These are phyloP conservation scores for Colletotrichum scovillei DNA, from an alignment of 2,329 filamentous ascomycete genomes.

Conservation along the genomic window DNA sequence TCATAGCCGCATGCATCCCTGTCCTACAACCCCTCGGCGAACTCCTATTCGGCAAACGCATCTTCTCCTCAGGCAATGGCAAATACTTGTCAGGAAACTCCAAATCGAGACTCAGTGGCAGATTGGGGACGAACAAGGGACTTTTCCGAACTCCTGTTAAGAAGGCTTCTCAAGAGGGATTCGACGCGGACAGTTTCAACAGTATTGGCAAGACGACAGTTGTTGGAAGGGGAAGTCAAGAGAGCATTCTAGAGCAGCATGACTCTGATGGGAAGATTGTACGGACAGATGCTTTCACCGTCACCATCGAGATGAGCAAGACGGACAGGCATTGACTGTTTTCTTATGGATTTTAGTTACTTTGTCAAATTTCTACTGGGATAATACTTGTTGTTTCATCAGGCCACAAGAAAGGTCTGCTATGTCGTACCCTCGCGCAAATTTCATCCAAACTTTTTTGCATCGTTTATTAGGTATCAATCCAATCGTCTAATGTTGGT, in stretches of 20 bases:
- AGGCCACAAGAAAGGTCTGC: too few species aligned
- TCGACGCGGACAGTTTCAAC: neutral
- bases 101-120: neutral
- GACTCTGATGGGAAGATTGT: neutral
- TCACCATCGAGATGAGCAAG: neutral
- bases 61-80: slow-evolving; percentile 14
- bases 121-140: neutral
- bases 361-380: neutral
- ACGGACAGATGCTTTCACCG: neutral
- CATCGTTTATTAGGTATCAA: too few species aligned
- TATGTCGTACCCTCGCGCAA: too few species aligned
- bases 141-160: neutral
- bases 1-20: slow-evolving; percentile 49
- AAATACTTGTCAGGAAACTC: neutral
- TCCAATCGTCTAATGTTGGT: too few species aligned
- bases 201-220: neutral
- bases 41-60: slow-evolving; percentile 21
- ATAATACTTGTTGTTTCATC: neutral
- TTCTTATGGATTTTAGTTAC: neutral
- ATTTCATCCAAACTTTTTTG: too few species aligned
- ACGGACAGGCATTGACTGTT: neutral
- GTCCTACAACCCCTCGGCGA: slow-evolving; percentile 45
- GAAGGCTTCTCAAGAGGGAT: neutral
- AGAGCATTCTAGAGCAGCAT: neutral
- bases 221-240: neutral